Evolutionary conservation across 768 basidiomycete species (phyloP).

Genomic region (Boletus huronensis): DNA sequence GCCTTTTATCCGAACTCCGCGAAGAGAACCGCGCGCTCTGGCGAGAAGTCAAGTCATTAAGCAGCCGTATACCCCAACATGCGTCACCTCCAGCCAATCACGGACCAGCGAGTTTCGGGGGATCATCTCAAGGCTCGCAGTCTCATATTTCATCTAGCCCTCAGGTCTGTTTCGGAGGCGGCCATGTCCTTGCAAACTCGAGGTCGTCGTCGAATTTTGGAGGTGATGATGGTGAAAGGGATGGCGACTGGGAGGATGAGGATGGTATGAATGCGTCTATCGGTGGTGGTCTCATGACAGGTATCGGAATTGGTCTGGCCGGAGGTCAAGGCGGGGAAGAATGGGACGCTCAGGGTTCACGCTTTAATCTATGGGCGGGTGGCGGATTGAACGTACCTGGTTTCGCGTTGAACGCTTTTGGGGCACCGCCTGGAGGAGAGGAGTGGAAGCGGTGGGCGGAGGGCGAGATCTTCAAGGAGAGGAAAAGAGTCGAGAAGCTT

Average conservation of each 20-base stretch:
- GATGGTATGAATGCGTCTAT: slow-evolving; percentile 16
- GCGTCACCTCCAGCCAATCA: neutral
- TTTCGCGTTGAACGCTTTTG: slow-evolving; percentile 10
- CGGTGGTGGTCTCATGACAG: slow-evolving; percentile 2
- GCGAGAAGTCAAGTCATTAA: slow-evolving; percentile 28
- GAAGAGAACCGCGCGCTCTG: slow-evolving; percentile 69
- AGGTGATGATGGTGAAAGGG: slow-evolving; percentile 25
- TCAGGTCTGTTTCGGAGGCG: slow-evolving; percentile 12
- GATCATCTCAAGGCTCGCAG: slow-evolving; percentile 10
- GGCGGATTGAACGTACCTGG: slow-evolving; percentile 13
- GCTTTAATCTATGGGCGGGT: slow-evolving; percentile 11
- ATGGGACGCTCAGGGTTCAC: slow-evolving; percentile 21
- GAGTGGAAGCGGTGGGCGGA: slow-evolving; percentile 32
- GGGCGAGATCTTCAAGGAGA: slow-evolving; percentile 50
- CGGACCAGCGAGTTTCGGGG: slow-evolving; percentile 4
- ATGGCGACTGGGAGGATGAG: slow-evolving; percentile 29
- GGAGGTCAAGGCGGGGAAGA: slow-evolving; percentile 22
- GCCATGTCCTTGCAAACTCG: slow-evolving; percentile 22
- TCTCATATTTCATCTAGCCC: slow-evolving; percentile 3
- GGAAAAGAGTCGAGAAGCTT: slow-evolving; percentile 59
- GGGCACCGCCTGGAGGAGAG: slow-evolving; percentile 10
- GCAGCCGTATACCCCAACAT: slow-evolving; percentile 23
- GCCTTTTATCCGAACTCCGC: slow-evolving; percentile 54
- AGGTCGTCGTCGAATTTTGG: slow-evolving; percentile 29
- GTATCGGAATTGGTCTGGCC: slow-evolving; percentile 12